These are phyloP conservation scores for Nelumbo lutea DNA, from an alignment of 164 flowering plant genomes.

Conservation along the genomic window DNA sequence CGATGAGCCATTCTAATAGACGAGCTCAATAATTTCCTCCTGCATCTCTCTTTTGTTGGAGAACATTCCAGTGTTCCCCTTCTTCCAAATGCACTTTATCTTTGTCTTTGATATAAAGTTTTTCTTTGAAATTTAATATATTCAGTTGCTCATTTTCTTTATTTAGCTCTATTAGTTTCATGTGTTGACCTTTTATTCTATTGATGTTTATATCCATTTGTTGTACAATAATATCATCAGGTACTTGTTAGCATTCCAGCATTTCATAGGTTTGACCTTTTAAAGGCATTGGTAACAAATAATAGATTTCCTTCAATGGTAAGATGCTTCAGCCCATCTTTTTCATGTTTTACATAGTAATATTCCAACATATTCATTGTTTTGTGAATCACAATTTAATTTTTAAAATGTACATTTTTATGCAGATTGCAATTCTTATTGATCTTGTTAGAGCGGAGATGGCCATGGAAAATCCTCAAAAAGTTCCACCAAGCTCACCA, in stretches of 20 bases:
- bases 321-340: constrained; percentile 10
- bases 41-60: no score
- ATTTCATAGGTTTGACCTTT: constrained; percentile 53
- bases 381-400: background rate
- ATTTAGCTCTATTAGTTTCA: background rate
- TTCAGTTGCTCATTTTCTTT: background rate
- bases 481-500: constrained; percentile 11
- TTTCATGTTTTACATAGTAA: constrained; percentile 4
- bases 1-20: no score
- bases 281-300: constrained; percentile 53
- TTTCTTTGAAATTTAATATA: background rate
- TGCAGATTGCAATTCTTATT: constrained; percentile 71
- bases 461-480: constrained; percentile 25
- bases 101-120: no score
- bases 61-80: no score
- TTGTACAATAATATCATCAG: constrained; percentile 28
- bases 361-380: background rate
- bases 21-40: no score
- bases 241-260: constrained; percentile 71
- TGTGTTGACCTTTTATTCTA: background rate
- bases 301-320: constrained; percentile 76
- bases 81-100: no score
- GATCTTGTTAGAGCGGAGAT: constrained; percentile 58
- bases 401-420: constrained; percentile 12
- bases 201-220: background rate